These are phyloP conservation scores for Phlebopus sp. DNA, from an alignment of 1,284 basidiomycete species.

Conservation along the genomic window DNA sequence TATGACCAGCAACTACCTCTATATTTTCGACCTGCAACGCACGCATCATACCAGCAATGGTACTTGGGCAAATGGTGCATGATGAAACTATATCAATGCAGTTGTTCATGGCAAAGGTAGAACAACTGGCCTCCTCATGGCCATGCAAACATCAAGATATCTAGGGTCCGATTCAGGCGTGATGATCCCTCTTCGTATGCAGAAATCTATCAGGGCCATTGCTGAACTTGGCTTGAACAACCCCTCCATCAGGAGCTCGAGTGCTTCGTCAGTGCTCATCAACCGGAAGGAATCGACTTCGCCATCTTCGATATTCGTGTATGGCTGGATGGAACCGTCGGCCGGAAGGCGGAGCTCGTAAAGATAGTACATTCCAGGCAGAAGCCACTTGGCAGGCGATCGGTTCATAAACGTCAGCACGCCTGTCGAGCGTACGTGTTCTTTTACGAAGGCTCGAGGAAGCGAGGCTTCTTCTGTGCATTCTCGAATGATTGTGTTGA, in stretches of 20 bases:
- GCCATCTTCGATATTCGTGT: conserved; percentile 37
- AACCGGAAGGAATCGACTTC: conserved; percentile 43
- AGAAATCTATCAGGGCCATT: conserved; percentile 50
- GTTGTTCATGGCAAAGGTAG: conserved; percentile 19
- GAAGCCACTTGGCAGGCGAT: conserved; percentile 38
- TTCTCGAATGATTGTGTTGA: conserved; percentile 38
- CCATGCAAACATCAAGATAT: conserved; percentile 36
- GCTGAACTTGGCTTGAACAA: conserved; percentile 57
- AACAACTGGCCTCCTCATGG: conserved; percentile 15
- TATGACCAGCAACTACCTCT: too few species aligned
- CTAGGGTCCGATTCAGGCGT: conserved; percentile 42
- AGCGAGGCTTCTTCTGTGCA: conserved; percentile 41
- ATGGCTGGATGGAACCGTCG: conserved; percentile 32
- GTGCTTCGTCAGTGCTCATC: conserved; percentile 35
- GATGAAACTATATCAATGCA: too few species aligned
- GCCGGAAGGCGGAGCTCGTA: conserved; percentile 40
- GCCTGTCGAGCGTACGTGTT: conserved; percentile 32
- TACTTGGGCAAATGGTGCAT: too few species aligned
- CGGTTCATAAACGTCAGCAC: conserved; percentile 39
- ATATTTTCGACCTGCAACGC: too few species aligned
- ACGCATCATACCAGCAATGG: too few species aligned
- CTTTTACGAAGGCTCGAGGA: conserved; percentile 31
- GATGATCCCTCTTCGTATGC: conserved; percentile 47
- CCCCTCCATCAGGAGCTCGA: conserved; percentile 38
- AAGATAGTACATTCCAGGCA: conserved; percentile 43